Evolutionary conservation across 441 rosid genomes (phyloP), one percentile per base, ranked within the genome.

Genomic region (Daphne laureola): DNA sequence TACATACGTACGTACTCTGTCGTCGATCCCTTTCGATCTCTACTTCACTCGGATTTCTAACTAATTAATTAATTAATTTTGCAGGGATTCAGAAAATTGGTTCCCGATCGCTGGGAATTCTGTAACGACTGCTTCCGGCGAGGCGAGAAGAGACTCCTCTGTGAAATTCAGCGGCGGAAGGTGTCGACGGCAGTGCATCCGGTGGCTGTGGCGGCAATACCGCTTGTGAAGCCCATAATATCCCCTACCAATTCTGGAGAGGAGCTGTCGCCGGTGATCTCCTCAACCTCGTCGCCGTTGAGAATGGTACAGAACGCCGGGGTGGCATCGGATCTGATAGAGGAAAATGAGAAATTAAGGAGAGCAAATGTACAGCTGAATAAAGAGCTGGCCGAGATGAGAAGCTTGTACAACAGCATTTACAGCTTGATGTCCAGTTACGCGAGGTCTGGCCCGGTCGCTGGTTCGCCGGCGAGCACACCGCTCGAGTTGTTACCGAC

Each of bases 101-200:
- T 77, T 5, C 83, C 91, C 35, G 91, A 84, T 57, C 82, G 86
- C 5, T 84, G 91, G 91, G 91, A 84, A 69, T 84, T 84, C 51
- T 71, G 86, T 0, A 84, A 84, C 54, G 87, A 79, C 25, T 78
- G 49, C 45, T 81, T 84, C 41, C 64, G 70, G 25, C 69, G 77
- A 67, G 86, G 91, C 46, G 84, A 84, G 53, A 81, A 67, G 57
- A 73, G 64, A 58, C 83, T 84, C 43, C 68, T 84, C 21, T 64
- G 85, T 6, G 86, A 84, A 59, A 84, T 84, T 40, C 91, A 77
- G 41, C 87, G 91, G 2, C 76, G 91, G 65, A 84, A 84, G 63
- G 14, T 78, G 6, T 57, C 57, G 8, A 16, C 55, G 4, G 11
- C 45, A 4, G 36, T 31, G 5, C 36, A 4, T 31, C 57, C 49